Evolutionary conservation across 352 stramenopile genomes (phyloP).

Genomic region (Globisporangium parvum): DNA sequence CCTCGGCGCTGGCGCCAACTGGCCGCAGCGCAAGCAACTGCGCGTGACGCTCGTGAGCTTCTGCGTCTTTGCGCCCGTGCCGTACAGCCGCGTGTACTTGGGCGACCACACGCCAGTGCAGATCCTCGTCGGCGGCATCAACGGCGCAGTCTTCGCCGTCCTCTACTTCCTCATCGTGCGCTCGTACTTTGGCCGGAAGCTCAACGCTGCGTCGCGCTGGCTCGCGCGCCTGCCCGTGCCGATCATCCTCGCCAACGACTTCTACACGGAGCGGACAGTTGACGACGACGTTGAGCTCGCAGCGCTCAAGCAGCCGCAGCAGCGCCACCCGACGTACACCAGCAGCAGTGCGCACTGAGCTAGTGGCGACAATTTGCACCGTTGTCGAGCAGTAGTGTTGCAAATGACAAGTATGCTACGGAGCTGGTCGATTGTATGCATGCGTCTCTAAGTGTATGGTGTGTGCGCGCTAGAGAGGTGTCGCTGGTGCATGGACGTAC

Average conservation of each 20-base stretch:
- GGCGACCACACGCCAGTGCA: conserved; percentile 52
- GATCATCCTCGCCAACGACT: conserved; percentile 13
- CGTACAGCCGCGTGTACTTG: conserved; percentile 55
- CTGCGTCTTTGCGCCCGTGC: conserved; percentile 39
- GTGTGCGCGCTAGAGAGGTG: neutral
- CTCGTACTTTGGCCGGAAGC: conserved; percentile 23
- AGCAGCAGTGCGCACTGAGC: neutral
- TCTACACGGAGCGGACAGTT: neutral
- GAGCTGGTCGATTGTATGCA: no score
- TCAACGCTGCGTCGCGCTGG: conserved; percentile 3
- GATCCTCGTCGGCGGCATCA: conserved; percentile 28
- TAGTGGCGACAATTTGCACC: no score
- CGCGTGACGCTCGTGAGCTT: conserved; percentile 8
- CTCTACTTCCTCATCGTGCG: conserved; percentile 42
- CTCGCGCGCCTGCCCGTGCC: conserved; percentile 1
- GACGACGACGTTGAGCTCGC: conserved; percentile 4
- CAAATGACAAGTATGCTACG: no score
- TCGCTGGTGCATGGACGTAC: neutral
- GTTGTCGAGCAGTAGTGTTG: no score
- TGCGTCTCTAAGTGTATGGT: no score
- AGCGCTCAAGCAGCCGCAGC: conserved; percentile 1
- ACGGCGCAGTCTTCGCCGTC: conserved; percentile 32
- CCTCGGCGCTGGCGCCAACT: conserved; percentile 24
- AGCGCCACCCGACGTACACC: neutral
- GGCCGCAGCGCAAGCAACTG: conserved; percentile 14